Conservation (phyloP, 192 early-diverging fungal species). For the Kappamyces sp. region DNA sequence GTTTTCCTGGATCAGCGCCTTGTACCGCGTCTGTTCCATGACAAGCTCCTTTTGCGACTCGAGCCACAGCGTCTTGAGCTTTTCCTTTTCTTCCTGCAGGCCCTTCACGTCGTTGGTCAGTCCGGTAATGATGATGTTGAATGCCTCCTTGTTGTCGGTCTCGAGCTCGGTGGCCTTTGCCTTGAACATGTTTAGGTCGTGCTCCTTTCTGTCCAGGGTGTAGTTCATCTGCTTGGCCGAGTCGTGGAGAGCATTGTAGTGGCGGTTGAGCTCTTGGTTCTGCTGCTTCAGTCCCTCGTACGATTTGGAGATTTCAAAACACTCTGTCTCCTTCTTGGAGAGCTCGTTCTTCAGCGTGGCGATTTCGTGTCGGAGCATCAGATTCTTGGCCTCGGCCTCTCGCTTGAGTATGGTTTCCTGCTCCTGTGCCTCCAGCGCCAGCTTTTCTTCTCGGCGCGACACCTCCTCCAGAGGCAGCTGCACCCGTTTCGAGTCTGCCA, state of each 20-base stretch:
- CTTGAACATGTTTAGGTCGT: slow-evolving; percentile 46
- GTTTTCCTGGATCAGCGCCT: slow-evolving; percentile 19
- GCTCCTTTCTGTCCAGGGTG: slow-evolving; percentile 41
- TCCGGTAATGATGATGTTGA: slow-evolving; percentile 6
- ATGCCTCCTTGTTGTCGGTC: slow-evolving; percentile 10
- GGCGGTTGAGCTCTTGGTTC: slow-evolving; percentile 24
- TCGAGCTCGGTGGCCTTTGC: slow-evolving; percentile 25
- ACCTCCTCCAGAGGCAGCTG: slow-evolving; percentile 19
- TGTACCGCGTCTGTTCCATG: slow-evolving; percentile 23
- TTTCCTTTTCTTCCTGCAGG: slow-evolving; percentile 32
- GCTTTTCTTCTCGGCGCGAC: slow-evolving; percentile 30
- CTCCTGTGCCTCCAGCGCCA: slow-evolving; percentile 15
- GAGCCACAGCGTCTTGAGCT: slow-evolving; percentile 45
- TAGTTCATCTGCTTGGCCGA: slow-evolving; percentile 40
- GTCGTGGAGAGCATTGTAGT: slow-evolving; percentile 36
- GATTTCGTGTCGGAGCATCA: slow-evolving; percentile 35
- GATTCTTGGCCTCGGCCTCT: slow-evolving; percentile 30
- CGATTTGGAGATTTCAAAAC: slow-evolving; percentile 14
- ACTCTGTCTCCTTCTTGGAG: slow-evolving; percentile 16
- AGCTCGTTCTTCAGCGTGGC: slow-evolving; percentile 30
- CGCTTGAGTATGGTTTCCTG: slow-evolving; percentile 17
- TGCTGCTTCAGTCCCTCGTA: not conserved
- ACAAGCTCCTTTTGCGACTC: slow-evolving; percentile 35
- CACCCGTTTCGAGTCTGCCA: slow-evolving; percentile 30
- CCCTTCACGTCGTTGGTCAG: slow-evolving; percentile 33